Conservation (phyloP, 345 rosid species). For the Balakata baccata region DNA sequence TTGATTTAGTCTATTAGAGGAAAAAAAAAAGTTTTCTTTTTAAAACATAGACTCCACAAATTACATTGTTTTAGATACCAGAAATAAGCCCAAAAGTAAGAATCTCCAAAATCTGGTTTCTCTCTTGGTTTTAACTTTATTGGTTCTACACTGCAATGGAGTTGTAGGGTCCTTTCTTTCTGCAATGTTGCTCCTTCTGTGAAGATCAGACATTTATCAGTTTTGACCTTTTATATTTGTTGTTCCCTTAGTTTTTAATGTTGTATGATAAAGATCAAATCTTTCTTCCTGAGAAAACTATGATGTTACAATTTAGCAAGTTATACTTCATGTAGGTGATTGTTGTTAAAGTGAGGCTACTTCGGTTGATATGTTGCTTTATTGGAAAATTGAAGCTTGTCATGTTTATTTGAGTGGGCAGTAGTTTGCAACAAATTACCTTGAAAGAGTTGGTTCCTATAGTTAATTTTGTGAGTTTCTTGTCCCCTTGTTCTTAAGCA, state of each 20-base stretch:
- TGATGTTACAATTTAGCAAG: neutral
- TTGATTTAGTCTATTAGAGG: no score
- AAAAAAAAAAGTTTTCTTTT: no score
- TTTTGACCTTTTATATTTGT: neutral
- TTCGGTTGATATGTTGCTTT: neutral
- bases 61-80: no score
- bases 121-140: constrained; percentile 51
- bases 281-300: neutral
- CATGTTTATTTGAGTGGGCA: neutral
- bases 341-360: neutral
- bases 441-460: neutral
- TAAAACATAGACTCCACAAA: no score
- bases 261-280: neutral
- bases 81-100: no score
- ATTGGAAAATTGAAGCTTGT: neutral
- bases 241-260: neutral
- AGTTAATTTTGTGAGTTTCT: neutral
- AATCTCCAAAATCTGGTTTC: constrained; percentile 37
- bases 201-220: constrained; percentile 42
- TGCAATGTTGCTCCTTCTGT: constrained; percentile 42
- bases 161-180: constrained; percentile 52
- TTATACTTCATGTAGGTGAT: neutral
- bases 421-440: neutral
- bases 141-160: constrained; percentile 64
- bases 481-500: neutral